Evolutionary conservation across 768 basidiomycete species (phyloP).

Genomic region (Boletus tomentosulus): DNA sequence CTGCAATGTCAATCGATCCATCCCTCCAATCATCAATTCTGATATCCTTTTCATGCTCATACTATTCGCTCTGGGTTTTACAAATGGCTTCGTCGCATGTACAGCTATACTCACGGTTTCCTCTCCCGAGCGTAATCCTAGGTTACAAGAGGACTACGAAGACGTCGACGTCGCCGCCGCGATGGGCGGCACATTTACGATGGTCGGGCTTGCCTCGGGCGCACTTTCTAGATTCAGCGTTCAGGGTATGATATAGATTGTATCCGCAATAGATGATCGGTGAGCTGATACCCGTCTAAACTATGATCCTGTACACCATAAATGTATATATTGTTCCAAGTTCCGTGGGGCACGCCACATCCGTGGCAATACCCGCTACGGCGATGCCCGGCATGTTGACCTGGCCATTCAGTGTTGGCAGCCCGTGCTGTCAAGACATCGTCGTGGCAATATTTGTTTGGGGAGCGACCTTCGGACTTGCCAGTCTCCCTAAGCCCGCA

Average conservation of each 20-base stretch:
- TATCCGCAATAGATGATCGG: neutral
- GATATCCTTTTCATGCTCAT: no score
- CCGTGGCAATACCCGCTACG: no score
- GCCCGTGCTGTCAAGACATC: no score
- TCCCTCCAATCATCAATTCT: no score
- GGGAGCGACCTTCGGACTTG: neutral
- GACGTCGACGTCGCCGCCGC: conserved; percentile 86
- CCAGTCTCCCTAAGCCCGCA: neutral
- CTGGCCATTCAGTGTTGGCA: no score
- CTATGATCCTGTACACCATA: neutral
- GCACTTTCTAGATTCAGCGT: conserved; percentile 79
- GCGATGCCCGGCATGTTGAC: no score
- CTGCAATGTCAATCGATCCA: no score
- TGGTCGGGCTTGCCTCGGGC: conserved; percentile 69
- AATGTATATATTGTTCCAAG: neutral
- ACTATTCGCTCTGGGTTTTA: no score
- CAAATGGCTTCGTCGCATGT: conserved; percentile 69
- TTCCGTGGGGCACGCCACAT: no score
- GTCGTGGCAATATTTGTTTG: no score
- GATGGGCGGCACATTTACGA: conserved; percentile 70
- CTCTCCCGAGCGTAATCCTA: conserved; percentile 70
- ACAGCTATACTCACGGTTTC: conserved; percentile 79
- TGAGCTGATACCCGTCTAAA: neutral
- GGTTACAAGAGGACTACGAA: conserved; percentile 57
- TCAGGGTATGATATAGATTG: conserved; percentile 34